phyloP scores from a whole-genome alignment of 192 early-diverging fungal species.

The Jimgerdemannia flammicorona region DNA sequence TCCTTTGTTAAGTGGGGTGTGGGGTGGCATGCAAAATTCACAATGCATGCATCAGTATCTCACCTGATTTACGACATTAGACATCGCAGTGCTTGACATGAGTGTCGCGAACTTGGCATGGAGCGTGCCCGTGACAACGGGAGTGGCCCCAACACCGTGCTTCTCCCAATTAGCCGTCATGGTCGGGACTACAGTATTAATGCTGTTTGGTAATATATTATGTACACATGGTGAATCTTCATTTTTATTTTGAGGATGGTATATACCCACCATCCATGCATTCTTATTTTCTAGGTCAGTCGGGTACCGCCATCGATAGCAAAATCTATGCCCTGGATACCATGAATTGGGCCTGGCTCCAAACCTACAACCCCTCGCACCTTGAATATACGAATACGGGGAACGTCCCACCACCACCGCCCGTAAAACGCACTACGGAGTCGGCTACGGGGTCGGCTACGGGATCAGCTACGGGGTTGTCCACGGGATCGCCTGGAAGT shows the following conservation, averaged over 20 bases:
- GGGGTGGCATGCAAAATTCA: background rate
- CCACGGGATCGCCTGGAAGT: no score
- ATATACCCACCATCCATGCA: background rate
- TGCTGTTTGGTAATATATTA: constrained; percentile 5
- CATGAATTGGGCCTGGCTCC: background rate
- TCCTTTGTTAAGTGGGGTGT: background rate
- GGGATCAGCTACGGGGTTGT: no score
- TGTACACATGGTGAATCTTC: background rate
- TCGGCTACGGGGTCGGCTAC: no score
- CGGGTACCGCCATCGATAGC: constrained; percentile 6
- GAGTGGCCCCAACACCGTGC: constrained; percentile 2
- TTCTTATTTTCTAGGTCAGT: constrained; percentile 1
- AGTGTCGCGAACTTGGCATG: constrained; percentile 1
- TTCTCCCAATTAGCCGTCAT: constrained; percentile 8
- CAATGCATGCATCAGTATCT: background rate
- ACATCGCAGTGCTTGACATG: constrained; percentile 13
- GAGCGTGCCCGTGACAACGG: constrained; percentile 5
- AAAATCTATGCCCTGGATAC: constrained; percentile 8
- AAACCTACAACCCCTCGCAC: background rate
- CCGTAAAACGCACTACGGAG: no score
- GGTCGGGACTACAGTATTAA: constrained; percentile 7
- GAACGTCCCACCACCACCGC: no score
- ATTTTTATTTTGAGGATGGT: background rate
- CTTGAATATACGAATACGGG: background rate
- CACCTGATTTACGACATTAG: background rate